phyloP scores from a whole-genome alignment of 1,284 basidiomycete species.

The Cystobasidiaceae sp. region DNA sequence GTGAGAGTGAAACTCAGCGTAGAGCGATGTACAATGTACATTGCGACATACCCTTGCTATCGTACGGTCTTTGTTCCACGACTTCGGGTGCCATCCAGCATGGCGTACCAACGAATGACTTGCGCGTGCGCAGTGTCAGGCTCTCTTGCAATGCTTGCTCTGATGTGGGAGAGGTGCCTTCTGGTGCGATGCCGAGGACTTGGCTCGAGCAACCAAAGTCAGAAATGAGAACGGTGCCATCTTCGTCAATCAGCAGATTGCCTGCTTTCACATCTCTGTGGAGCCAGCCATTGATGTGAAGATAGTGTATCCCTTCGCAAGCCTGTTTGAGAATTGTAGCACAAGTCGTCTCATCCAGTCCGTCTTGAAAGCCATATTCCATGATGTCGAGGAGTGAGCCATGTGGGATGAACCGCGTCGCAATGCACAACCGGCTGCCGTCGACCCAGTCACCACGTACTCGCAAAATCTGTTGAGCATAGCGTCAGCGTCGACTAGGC shows the following conservation, averaged over 20 bases:
- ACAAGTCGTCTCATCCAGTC: conserved; percentile 78
- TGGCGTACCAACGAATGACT: conserved; percentile 85
- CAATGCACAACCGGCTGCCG: conserved; percentile 69
- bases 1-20: not conserved
- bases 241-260: conserved; percentile 77
- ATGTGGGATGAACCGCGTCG: conserved; percentile 80
- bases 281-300: conserved; percentile 82
- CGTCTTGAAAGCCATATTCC: conserved; percentile 68
- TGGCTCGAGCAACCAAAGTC: conserved; percentile 62
- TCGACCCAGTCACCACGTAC: conserved; percentile 81
- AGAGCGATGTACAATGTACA: not conserved
- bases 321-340: conserved; percentile 76
- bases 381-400: conserved; percentile 39
- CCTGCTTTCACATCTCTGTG: conserved; percentile 86
- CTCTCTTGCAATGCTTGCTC: not conserved
- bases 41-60: conserved; percentile 53
- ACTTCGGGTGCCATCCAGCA: conserved; percentile 94
- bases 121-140: conserved; percentile 49
- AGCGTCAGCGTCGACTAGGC: not conserved
- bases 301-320: conserved; percentile 75
- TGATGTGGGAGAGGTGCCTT: not conserved
- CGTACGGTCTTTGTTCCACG: conserved; percentile 74
- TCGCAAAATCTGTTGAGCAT: conserved; percentile 51
- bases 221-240: conserved; percentile 72
- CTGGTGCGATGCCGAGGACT: conserved; percentile 65